These are phyloP conservation scores for Beauveria sp. DNA, from an alignment of 2,329 filamentous ascomycete species.

Conservation along the genomic window DNA sequence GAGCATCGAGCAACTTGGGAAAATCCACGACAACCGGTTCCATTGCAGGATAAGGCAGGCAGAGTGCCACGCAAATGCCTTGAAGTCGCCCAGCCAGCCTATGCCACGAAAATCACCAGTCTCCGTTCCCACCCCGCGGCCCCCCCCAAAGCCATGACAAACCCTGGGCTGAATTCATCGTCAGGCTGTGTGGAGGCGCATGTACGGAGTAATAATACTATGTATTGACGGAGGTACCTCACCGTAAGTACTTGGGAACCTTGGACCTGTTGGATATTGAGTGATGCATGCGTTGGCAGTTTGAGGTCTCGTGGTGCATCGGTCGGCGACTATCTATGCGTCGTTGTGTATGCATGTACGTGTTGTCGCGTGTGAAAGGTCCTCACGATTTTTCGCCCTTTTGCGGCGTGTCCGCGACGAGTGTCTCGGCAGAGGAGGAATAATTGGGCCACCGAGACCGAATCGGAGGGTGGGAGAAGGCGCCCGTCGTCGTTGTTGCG, in stretches of 20 bases:
- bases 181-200: not conserved
- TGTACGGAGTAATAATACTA: not conserved
- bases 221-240: not conserved
- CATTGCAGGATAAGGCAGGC: not conserved
- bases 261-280: not conserved
- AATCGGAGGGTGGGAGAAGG: not conserved
- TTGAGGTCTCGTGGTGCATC: slow-evolving; percentile 1
- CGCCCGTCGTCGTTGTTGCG: not conserved
- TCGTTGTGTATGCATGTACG: not conserved
- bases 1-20: not conserved
- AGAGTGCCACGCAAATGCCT: too few relatives aligned
- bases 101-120: not conserved
- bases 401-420: slow-evolving; percentile 1
- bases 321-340: not conserved
- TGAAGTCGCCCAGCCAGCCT: not conserved
- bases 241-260: not conserved
- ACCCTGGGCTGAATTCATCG: not conserved
- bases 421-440: not conserved
- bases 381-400: not conserved
- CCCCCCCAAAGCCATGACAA: not conserved
- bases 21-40: not conserved
- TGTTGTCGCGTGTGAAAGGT: not conserved
- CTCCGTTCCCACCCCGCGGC: not conserved
- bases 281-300: slow-evolving; percentile 6
- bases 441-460: not conserved